Conservation (phyloP, 495 filamentous ascomycete species). For the Aspergillus ellipticus region DNA sequence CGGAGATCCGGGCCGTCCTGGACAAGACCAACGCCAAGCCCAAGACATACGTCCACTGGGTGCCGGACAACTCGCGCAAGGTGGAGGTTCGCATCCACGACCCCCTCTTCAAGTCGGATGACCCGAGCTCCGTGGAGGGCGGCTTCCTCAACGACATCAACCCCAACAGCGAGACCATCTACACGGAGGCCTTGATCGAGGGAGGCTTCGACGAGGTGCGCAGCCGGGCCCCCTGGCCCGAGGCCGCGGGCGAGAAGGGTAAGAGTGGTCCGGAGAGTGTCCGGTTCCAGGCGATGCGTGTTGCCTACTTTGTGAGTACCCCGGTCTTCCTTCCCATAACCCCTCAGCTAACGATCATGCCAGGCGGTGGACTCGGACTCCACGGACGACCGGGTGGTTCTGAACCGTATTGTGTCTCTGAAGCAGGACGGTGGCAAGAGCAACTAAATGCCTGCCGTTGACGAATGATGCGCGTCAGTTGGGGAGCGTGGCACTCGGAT, state of each 20-base stretch:
- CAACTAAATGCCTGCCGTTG: neutral
- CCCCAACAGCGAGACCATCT: conserved; percentile 76
- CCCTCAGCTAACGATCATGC: neutral
- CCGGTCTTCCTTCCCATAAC: neutral
- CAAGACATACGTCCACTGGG: conserved; percentile 85
- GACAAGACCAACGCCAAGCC: conserved; percentile 49
- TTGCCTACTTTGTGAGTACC: conserved; percentile 63
- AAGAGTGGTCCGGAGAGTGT: conserved; percentile 67
- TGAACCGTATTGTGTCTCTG: conserved; percentile 89
- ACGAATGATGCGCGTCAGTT: neutral
- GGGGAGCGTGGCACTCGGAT: neutral
- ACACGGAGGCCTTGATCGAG: conserved; percentile 76
- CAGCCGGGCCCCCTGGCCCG: conserved; percentile 76
- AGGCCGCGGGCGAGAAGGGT: conserved; percentile 60
- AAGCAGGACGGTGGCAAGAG: conserved; percentile 79
- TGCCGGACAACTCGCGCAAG: conserved; percentile 62
- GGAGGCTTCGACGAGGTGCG: conserved; percentile 77
- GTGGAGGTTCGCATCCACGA: conserved; percentile 82
- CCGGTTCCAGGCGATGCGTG: conserved; percentile 88
- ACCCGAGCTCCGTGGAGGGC: conserved; percentile 66
- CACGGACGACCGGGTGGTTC: conserved; percentile 69
- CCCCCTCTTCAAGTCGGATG: conserved; percentile 78
- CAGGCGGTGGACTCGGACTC: conserved; percentile 69
- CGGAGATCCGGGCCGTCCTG: conserved; percentile 37
- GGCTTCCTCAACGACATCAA: conserved; percentile 85